Base-by-base conservation (phyloP, 1,139 yeast genomes). In the Hyphopichia burtonii region DNA sequence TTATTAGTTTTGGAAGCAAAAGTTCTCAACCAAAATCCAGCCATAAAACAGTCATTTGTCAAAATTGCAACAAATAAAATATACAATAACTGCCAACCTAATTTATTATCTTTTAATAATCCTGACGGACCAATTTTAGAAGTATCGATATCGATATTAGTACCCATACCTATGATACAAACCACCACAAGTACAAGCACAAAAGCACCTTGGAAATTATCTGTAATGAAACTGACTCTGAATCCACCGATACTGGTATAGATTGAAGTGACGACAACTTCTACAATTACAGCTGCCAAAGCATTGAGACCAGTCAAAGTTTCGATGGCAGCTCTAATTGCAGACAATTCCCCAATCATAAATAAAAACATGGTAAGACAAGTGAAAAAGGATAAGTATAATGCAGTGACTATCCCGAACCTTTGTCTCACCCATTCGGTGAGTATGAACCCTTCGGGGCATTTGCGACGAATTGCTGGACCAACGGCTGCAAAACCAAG, bases 341-440 rank as follows among this genome's bases (percentile, higher is more conserved):
- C 91, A 7, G 94, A 78, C 45, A 91, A 71, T 61, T 91, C 98
- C 18, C 91, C 87, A 44, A 89, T 85, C 90, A 89, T 85, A 63
- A 85, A 91, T 53, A 91, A 71, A 57, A 84, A 91, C 78, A 91
- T 78, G 8, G 96, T 91, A 49, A 91, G 74, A 44, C 91, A 77
- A 3, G 96, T 89, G 63, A 90, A 88, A 39, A 82, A 82, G 4
- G 95, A 83, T 42, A 91, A 66, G 54, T 87, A 88, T 50, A 88
- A 69, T 1, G 87, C 86, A 6, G 96, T 74, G 17, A 83, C 65
- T 5, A 73, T 58, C 1, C 97, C 98, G 56, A 74, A 91, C 48
- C 97, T 72, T 35, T 79, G 81, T 56, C 88, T 77, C 12, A 88
- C 94, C 98, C 98, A 91, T 59, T 90, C 96, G n/a, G 96, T 88